phyloP scores from a whole-genome alignment of 495 filamentous ascomycete species.

The Penicillium psychrofluorescens region DNA sequence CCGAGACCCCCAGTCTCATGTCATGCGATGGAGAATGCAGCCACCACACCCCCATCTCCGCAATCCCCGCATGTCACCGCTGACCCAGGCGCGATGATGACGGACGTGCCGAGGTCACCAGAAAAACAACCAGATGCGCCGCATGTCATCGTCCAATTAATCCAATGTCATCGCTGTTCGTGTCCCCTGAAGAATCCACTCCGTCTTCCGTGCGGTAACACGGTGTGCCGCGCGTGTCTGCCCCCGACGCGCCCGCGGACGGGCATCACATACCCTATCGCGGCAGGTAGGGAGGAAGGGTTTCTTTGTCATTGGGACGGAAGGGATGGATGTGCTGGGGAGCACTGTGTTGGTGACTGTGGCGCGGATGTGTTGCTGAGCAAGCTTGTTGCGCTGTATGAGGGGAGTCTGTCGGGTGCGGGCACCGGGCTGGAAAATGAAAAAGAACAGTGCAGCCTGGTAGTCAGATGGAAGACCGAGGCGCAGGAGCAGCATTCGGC shows the following conservation, averaged over 20 bases:
- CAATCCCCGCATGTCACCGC: conserved; percentile 4
- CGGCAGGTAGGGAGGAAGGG: conserved; percentile 53
- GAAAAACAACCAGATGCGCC: conserved; percentile 29
- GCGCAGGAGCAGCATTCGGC: conserved; percentile 10
- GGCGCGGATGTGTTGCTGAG: conserved; percentile 65
- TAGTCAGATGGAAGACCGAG: conserved; percentile 30
- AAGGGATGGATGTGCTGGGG: conserved; percentile 43
- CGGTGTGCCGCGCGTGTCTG: conserved; percentile 68
- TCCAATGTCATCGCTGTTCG: conserved; percentile 73
- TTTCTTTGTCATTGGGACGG: conserved; percentile 64
- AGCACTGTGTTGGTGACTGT: conserved; percentile 73
- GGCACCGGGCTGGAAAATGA: conserved; percentile 18
- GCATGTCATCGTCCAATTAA: conserved; percentile 53
- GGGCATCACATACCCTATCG: conserved; percentile 69
- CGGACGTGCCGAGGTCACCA: conserved; percentile 6
- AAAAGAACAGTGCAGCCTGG: not conserved
- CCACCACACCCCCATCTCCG: not conserved
- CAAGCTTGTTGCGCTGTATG: conserved; percentile 53
- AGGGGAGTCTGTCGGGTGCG: conserved; percentile 25
- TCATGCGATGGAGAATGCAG: conserved; percentile 25
- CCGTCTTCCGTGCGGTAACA: conserved; percentile 77
- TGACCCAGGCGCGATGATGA: conserved; percentile 4
- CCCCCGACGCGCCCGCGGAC: conserved; percentile 53
- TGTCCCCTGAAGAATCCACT: conserved; percentile 58
- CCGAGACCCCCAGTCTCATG: too few species aligned